phyloP scores from a whole-genome alignment of 2,329 filamentous ascomycete genomes.

The Pestalotiopsis sp. region DNA sequence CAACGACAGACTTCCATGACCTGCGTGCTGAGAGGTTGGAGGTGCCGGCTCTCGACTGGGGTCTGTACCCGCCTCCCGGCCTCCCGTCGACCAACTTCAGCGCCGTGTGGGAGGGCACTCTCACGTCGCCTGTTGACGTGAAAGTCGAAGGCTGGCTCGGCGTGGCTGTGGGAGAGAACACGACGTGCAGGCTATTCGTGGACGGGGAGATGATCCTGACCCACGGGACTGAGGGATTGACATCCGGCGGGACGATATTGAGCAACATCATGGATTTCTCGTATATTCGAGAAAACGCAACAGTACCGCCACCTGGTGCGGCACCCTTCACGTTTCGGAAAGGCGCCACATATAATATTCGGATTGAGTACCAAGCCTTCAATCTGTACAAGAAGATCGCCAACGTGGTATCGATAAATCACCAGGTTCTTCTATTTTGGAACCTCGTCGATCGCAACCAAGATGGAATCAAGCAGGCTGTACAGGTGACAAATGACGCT shows the following conservation, averaged over 20 bases:
- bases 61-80: constrained; percentile 43
- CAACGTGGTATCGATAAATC: constrained; percentile 43
- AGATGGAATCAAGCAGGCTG: constrained; percentile 33
- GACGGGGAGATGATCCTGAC: constrained; percentile 31
- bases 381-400: constrained; percentile 41
- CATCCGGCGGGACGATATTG: constrained; percentile 34
- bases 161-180: constrained; percentile 42
- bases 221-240: constrained; percentile 27
- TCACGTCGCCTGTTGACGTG: constrained; percentile 38
- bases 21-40: constrained; percentile 34
- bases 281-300: constrained; percentile 39
- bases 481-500: constrained; percentile 35
- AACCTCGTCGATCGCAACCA: constrained; percentile 42
- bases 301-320: constrained; percentile 37
- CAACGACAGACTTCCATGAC: constrained; percentile 39
- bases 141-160: constrained; percentile 45
- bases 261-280: constrained; percentile 42
- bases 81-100: constrained; percentile 48
- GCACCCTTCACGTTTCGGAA: constrained; percentile 40
- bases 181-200: constrained; percentile 40
- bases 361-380: constrained; percentile 45
- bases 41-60: constrained; percentile 44
- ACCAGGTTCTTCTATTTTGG: constrained; percentile 46
- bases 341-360: constrained; percentile 35
- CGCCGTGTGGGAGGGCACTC: constrained; percentile 42